Base-by-base conservation (phyloP, 345 rosid genomes). In the Populus tremula region DNA sequence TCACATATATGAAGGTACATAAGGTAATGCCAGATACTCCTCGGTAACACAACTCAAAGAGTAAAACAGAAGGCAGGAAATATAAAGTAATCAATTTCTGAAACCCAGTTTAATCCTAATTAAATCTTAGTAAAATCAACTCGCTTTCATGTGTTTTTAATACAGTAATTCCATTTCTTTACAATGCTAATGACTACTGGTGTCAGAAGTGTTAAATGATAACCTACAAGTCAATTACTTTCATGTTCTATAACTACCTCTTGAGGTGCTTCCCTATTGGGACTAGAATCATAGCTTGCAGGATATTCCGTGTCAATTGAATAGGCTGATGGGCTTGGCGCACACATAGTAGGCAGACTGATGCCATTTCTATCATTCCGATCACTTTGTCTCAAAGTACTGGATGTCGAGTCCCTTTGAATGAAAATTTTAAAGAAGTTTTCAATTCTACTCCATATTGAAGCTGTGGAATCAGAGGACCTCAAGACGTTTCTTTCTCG, bases 351-450 rank as follows among this genome's bases (percentile, higher is more conserved):
- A 4, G 78, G 54, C 29, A 18, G 38, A 8, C 7, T 5, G 27
- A 4, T 45, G 33, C 3, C 25, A 71, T 3, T 39, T 17, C 69
- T 72, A 45, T 87, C 70, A 20, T 0, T 27, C 45, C 8, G 6
- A 29, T 45, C 71, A 18, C 8, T 47, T 18, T 21, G 20, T 45
- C 43, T 70, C 35, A 75, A 35, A 27, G 79, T 5, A 49, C 65
- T 71, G 1, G 45, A 33, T 11, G 35, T 54, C 0, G 7, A 16
- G 68, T 81, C 83, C 70, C 29, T 81, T 25, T 72, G 39, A 39
- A 76, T 10, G 41, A 70, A 76, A 14, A 21, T 72, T 68, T 49
- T 76, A 3, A 77, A 10, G 64, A 81, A 65, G 43, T 27, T 25
- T 39, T 11, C 43, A 1, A 73, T 20, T 61, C 64, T 72, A 20